These are phyloP conservation scores for Yamadazyma jaroonii DNA, from an alignment of 1,139 yeast genomes.

Conservation along the genomic window DNA sequence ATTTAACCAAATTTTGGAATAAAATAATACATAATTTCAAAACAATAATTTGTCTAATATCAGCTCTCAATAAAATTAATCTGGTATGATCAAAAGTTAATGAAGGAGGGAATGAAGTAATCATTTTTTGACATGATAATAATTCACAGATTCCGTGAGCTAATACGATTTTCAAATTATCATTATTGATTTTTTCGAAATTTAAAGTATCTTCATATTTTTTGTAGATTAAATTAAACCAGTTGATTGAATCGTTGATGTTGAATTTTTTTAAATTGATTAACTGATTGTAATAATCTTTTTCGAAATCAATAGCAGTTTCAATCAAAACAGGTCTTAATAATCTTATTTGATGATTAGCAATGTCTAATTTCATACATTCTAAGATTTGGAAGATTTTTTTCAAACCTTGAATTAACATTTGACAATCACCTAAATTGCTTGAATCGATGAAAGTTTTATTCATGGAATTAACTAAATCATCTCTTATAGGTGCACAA, in stretches of 20 bases:
- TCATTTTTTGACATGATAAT: constrained; percentile 77
- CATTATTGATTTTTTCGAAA: not conserved
- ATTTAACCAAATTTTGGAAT: constrained; percentile 63
- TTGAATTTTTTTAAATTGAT: constrained; percentile 65
- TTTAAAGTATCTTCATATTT: constrained; percentile 19
- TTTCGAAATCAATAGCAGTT: constrained; percentile 90
- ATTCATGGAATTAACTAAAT: constrained; percentile 85
- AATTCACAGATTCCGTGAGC: constrained; percentile 56
- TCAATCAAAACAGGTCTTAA: constrained; percentile 82
- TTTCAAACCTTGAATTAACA: constrained; percentile 73
- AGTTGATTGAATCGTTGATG: constrained; percentile 61
- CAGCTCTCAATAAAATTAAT: constrained; percentile 74
- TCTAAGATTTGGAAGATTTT: constrained; percentile 81
- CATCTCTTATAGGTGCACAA: constrained; percentile 95
- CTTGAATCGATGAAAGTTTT: constrained; percentile 64
- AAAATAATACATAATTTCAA: constrained; percentile 70
- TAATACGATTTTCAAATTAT: constrained; percentile 32
- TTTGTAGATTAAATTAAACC: constrained; percentile 49
- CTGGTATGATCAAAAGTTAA: constrained; percentile 87
- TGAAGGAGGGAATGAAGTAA: constrained; percentile 78
- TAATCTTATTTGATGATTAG: constrained; percentile 88
- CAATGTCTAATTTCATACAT: constrained; percentile 95
- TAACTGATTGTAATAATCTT: constrained; percentile 77
- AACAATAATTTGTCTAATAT: constrained; percentile 81
- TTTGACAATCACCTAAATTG: constrained; percentile 47